Base-by-base conservation (phyloP, 176 grass and related monocot species). In the Poa pratensis region DNA sequence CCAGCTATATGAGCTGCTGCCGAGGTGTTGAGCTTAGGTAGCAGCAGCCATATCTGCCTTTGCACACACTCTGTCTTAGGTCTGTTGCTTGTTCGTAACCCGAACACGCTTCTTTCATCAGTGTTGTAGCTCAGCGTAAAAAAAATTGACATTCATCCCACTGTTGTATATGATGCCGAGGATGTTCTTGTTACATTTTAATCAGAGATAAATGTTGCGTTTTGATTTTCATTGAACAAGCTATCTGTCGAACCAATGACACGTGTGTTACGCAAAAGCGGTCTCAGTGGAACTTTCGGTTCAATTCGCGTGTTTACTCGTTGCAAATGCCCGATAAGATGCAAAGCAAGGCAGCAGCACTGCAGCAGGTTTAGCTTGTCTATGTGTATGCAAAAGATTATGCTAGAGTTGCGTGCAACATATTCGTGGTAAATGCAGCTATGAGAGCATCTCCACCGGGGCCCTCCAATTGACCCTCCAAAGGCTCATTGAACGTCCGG, bases 1-100 rank as follows among this genome's bases (percentile, higher is more conserved):
- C 83, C 93, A 63, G 70, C 84, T 0, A 80, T 92, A 80, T 95
- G 87, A 93, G 69, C 76, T 81, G 78, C 74, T 83, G 16, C 75
- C 3, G 14, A 7, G 34, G 63, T 60, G 82, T 60, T 73, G 81
- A 78, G 34, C 34, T 16, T 76, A 81, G 70, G 62, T 43, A 84
- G n/a, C 45, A 51, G 45, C 71, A 74, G 45, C 71, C 15, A 62
- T 70, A 62, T 32, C 32, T 52, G 32, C 51, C 14, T 84, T 40
- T 43, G 28, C 13, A 50, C 30, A 30, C 81, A 51, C 73, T 78
- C 2, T 83, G 17, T 69, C 50, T 9, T n/a, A 32, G 69, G 72
- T 76, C 61, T 54, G 69, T 80, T 39, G 48, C 27, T 61, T 84
- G 76, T 15, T 80, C 9, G 3, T 84, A 37, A 9, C 35, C 54